Base-by-base conservation (phyloP, 2,329 filamentous ascomycete species). In the Dryadomyces quercivorus region DNA sequence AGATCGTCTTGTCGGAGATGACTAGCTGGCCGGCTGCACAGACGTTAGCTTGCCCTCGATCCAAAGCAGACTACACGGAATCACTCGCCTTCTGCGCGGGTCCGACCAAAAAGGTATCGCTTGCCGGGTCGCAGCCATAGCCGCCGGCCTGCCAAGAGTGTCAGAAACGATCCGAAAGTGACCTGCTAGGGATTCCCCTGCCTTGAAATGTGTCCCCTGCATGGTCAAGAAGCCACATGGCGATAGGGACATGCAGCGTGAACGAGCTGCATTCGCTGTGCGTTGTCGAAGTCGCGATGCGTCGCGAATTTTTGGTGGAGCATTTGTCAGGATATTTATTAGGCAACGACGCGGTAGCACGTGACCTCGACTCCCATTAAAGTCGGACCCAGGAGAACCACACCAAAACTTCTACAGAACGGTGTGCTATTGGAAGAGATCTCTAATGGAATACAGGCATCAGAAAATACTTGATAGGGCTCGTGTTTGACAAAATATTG, bases 71-170 rank as follows among this genome's bases (percentile, higher is more conserved):
- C n/a, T 13, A 34, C n/a, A n/a, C n/a, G 13, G 5, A 3, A 8
- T 13, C 3, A 61, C 75, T 61, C 74, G 81, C 82, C 75, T 63
- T 86, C 82, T 55, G 78, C 76, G 57, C 77, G 78, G 42, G 87
- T 90, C 59, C 92, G 82, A 55, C 92, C 92, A 65, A 95, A 88
- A 20, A 95, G 77, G 67, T 93, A 92, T 62, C 80, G 82, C 66
- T 89, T 88, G 51, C 90, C 91, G 2, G 91, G 91, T 56, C 85
- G 82, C 58, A 95, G 76, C 91, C 91, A 95, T 61, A 91, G 74
- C 63, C 81, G 82, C 68, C 82, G 87, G 57, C 80, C 82, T 86
- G 60, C 21, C 26, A 49, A 31, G 16, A 31, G 16, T 2, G 46
- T 50, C 16, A 54, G 48, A 31, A 40, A 18, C 18, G 20, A 7